Evolutionary conservation across 192 early-diverging fungal species (phyloP).

Genomic region (Chytriomyces sp.): DNA sequence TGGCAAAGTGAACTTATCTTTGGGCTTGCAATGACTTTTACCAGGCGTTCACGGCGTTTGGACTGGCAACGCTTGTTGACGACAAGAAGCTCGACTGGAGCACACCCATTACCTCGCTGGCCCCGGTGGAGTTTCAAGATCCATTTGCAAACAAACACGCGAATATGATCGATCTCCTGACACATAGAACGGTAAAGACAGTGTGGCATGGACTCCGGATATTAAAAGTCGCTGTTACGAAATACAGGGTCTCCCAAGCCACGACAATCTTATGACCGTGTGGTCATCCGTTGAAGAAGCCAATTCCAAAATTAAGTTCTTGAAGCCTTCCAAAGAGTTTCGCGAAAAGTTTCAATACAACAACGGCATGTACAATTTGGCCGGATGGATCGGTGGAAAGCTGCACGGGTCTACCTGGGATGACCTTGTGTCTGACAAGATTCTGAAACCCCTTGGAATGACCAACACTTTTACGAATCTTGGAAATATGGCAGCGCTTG

Average conservation of each 20-base stretch:
- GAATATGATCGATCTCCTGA: conserved; percentile 11
- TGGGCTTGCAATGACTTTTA: background rate
- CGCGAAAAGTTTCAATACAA: conserved; percentile 19
- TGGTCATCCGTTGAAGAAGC: background rate
- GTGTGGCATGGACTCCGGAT: background rate
- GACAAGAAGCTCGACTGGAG: background rate
- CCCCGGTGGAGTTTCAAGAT: conserved; percentile 13
- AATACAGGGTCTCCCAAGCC: conserved; percentile 7
- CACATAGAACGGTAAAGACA: background rate
- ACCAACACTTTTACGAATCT: background rate
- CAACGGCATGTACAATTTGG: conserved; percentile 13
- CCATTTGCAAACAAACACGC: conserved; percentile 6
- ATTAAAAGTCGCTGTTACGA: background rate
- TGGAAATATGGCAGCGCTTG: too few species aligned
- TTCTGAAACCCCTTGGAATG: conserved; percentile 9
- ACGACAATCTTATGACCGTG: background rate
- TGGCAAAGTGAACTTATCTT: background rate
- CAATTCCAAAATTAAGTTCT: background rate
- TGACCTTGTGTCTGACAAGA: background rate
- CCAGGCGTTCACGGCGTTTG: conserved; percentile 21
- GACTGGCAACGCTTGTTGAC: conserved; percentile 13
- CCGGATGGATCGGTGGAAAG: conserved; percentile 2
- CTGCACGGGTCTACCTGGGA: background rate
- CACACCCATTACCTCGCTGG: background rate
- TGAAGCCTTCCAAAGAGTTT: background rate